Percentiles rank a stretch among this genome's conserved stretches.
Evolutionary conservation across 106 monocot species (phyloP).

Genomic region (Phalaenopsis aphrodite): DNA sequence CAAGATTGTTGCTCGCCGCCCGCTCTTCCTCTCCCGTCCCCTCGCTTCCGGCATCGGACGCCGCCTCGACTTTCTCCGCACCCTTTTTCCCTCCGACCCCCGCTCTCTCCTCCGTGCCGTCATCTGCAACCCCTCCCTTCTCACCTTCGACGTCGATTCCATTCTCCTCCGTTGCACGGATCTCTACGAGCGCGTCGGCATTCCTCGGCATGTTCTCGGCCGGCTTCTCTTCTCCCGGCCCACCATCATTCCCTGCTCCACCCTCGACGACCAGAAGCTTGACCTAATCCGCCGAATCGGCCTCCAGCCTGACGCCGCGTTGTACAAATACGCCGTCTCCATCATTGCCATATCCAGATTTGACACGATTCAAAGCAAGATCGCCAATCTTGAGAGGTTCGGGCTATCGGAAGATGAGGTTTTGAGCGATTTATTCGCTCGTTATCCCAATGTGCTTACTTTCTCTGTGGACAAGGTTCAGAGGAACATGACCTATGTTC

Average conservation of each 20-base stretch:
- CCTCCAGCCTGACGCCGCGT: constrained; percentile 8
- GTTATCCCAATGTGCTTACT: constrained; percentile 23
- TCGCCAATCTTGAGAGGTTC: constrained; percentile 1
- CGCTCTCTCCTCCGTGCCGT: constrained; percentile 22
- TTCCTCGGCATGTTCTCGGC: not conserved
- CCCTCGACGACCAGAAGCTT: too few relatives aligned
- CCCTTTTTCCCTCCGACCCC: constrained; percentile 16
- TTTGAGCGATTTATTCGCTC: constrained; percentile 14
- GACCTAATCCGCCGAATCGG: too few relatives aligned
- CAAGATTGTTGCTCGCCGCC: constrained; percentile 4
- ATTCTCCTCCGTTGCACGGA: constrained; percentile 19
- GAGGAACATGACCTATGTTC: constrained; percentile 35
- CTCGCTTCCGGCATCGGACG: not conserved
- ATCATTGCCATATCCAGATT: constrained; percentile 28
- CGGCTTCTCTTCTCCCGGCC: too few relatives aligned
- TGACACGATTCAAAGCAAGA: constrained; percentile 16
- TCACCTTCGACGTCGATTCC: not conserved
- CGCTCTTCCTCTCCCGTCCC: constrained; percentile 14
- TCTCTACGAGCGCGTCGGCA: constrained; percentile 27
- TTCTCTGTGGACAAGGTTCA: constrained; percentile 35
- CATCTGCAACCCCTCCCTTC: constrained; percentile 19
- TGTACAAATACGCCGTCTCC: constrained; percentile 37
- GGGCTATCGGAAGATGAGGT: constrained; percentile 21
- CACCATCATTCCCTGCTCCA: too few relatives aligned
- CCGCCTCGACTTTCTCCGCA: constrained; percentile 26